Evolutionary conservation across 2,329 filamentous ascomycete genomes (phyloP), one percentile per base, ranked within the genome.

Genomic region (Penicillium sp.): DNA sequence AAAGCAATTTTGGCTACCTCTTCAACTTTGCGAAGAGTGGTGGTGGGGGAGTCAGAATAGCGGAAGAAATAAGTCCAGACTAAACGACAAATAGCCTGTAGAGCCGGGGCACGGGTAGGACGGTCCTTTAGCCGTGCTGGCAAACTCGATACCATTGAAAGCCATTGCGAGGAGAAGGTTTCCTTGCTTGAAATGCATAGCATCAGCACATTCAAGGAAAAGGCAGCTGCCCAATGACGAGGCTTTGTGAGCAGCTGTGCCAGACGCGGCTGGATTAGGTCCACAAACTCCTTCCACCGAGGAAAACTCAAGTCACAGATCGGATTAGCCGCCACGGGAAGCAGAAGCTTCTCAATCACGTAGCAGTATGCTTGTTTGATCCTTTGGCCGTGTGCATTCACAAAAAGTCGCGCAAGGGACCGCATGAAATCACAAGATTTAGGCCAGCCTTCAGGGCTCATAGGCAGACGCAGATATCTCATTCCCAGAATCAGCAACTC

Each of bases 321-420:
- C 4, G 87, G 86, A 48, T 82, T 86, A 3, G 87, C 87, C 10
- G 91, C 91, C 35, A 98, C 83, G 1, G 90, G 88, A 10, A 96
- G 77, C 16, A 98, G 70, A 18, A 98, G 75, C 52, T 86, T 85
- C 56, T 94, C 87, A 36, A 98, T 78, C 15, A 95, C 83, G 57
- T 94, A 86, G 61, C 93, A 97, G 60, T 96, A 98, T 0, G 90
- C 87, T 53, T 91, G 86, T 65, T 98, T 98, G 58, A 97, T 83
- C 45, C 82, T 83, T 51, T 87, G 87, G 1, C 93, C 93, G 57
- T 96, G 91, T 4, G 87, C 86, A 53, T 81, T 84, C 39, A 82
- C 79, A 63, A 96, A 97, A 13, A 95, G 77, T 36, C 81, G 85
- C 5, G 87, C 89, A 19, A 98, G 70, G 0, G 83, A 80, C 34